A percentile compares a stretch with the other conserved stretches of the same genome.
Conservation (phyloP, 768 basidiomycete genomes). For the Ephemerocybe angulata region DNA sequence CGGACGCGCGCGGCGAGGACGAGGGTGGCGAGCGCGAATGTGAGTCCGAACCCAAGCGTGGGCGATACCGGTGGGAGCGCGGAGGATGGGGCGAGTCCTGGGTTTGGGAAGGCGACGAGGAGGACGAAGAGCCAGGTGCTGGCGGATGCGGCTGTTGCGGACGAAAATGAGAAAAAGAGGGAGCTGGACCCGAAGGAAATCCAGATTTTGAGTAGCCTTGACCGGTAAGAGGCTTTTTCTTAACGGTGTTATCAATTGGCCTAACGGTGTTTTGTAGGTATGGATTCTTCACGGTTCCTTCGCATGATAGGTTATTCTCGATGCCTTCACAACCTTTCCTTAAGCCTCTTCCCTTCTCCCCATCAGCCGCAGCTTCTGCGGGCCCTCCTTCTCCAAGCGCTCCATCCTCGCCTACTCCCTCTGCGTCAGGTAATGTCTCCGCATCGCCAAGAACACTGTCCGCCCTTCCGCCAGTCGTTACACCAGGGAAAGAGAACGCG, state of each 20-base stretch:
- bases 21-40: slow-evolving; percentile 48
- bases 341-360: slow-evolving; percentile 39
- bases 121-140: slow-evolving; percentile 43
- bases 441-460: slow-evolving; percentile 37
- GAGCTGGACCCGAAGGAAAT: slow-evolving; percentile 74
- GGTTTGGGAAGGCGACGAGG: slow-evolving; percentile 25
- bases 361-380: neutral
- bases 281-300: slow-evolving; percentile 80
- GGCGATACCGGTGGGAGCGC: slow-evolving; percentile 4
- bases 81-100: neutral
- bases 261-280: slow-evolving; percentile 50
- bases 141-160: slow-evolving; percentile 52
- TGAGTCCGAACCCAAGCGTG: slow-evolving; percentile 27
- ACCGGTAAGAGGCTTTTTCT: slow-evolving; percentile 59
- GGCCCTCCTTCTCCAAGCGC: neutral
- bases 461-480: slow-evolving; percentile 47
- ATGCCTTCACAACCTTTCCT: slow-evolving; percentile 45
- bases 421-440: neutral
- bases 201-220: slow-evolving; percentile 69
- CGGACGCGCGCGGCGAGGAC: slow-evolving; percentile 70
- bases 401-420: neutral
- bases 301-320: slow-evolving; percentile 80
- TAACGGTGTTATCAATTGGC: slow-evolving; percentile 5
- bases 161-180: slow-evolving; percentile 57
- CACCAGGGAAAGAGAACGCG: slow-evolving; percentile 59